Conservation (phyloP, 2,329 filamentous ascomycete genomes). For the Nakataea oryzae region DNA sequence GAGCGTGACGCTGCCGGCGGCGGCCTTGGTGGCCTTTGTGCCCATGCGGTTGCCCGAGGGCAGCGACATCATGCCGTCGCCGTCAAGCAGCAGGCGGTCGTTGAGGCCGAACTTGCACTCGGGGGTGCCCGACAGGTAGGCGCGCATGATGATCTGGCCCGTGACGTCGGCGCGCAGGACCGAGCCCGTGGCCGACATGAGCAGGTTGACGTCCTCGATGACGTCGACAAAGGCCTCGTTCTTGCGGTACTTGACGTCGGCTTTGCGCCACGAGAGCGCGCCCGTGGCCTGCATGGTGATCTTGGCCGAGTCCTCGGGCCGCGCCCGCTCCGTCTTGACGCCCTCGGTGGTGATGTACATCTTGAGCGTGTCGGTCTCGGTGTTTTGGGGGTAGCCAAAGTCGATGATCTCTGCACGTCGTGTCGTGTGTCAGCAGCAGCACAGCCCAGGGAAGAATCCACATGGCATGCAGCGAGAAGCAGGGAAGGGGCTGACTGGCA, state of each 20-base stretch:
- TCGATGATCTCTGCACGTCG: conserved; percentile 74
- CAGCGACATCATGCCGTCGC: conserved; percentile 52
- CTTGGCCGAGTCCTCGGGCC: conserved; percentile 84
- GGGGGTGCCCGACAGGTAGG: conserved; percentile 89
- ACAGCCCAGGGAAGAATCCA: no score
- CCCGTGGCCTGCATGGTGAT: conserved; percentile 99
- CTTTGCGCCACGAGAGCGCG: conserved; percentile 90
- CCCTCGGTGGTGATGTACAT: conserved; percentile 99
- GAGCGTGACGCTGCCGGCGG: conserved; percentile 86
- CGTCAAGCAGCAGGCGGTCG: conserved; percentile 84
- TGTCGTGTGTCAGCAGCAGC: conserved; percentile 1
- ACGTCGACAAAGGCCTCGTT: conserved; percentile 99
- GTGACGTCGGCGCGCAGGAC: conserved; percentile 93
- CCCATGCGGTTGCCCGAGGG: conserved; percentile 68
- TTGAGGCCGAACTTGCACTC: conserved; percentile 99
- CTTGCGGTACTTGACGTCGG: conserved; percentile 97
- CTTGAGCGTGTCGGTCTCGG: conserved; percentile 95
- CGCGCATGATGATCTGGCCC: conserved; percentile 96
- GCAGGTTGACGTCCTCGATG: conserved; percentile 95
- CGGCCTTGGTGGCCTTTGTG: conserved; percentile 87
- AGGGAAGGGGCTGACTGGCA: background rate
- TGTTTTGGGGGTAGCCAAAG: conserved; percentile 98
- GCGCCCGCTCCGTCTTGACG: conserved; percentile 81
- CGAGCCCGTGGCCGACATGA: conserved; percentile 96
- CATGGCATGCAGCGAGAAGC: background rate